Base-by-base conservation (phyloP, 345 rosid species). In the Ricinus communis region DNA sequence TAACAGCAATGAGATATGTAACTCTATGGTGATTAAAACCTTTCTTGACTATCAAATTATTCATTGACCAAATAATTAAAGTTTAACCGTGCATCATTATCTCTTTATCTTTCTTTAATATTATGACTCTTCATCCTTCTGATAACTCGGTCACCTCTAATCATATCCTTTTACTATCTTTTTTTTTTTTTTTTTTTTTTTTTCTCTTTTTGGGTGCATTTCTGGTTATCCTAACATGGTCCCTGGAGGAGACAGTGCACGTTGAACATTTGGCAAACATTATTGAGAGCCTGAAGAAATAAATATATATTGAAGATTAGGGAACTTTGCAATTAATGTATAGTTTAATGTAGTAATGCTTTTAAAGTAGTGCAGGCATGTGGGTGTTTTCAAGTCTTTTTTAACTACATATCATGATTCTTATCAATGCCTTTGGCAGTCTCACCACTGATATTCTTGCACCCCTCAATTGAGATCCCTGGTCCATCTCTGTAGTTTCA, bases 311-410 rank as follows among this genome's bases (percentile, higher is more conserved):
- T 22, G 30, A 18, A 63, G 25, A 24, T 43, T 53, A 43, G 19
- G 28, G 55, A 27, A n/a, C 25, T 24, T 18, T 11, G 36, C 0
- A n/a, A 13, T 7, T 15, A 21, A 24, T 27, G 11, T 2, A 22
- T 50, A 10, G 9, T 21, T 16, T 24, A 31, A 33, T 38, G 6
- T 50, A 60, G 31, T 49, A 31, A 61, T 21, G 36, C 49, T 69
- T 43, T 41, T 11, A 70, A 60, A 57, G 65, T 59, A 46, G 21
- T 40, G 10, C 11, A n/a, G 56, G 12, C 76, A 46, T 65, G 76
- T 64, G 76, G 50, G 56, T 15, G 52, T 55, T 46, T 57, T 65
- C 2, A 46, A 21, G 43, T 40, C 62, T 43, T 3, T 18, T 51
- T 52, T 19, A 38, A 24, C 62, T 53, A 62, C 69, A 62, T 1